These are phyloP conservation scores for Vachellia collinsii DNA, from an alignment of 306 rosid species.

Conservation along the genomic window DNA sequence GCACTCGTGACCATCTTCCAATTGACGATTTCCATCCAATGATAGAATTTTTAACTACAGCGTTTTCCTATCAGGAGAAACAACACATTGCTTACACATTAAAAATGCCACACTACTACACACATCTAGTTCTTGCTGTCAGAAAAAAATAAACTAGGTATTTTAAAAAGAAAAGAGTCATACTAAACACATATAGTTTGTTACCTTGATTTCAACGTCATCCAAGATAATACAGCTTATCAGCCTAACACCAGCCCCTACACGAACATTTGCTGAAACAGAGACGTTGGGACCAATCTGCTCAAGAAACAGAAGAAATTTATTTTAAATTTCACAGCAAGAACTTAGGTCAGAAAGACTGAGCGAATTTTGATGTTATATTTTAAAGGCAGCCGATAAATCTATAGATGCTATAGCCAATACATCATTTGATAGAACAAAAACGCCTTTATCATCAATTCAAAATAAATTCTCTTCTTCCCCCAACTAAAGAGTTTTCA, in stretches of 20 bases:
- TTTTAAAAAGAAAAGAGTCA: background rate
- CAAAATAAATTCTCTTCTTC: background rate
- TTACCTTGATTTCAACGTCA: constrained; percentile 88
- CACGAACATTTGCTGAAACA: constrained; percentile 93
- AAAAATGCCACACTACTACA: background rate
- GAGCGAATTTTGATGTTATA: background rate
- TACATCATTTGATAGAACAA: background rate
- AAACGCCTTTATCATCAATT: background rate
- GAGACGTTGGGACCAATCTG: constrained; percentile 98
- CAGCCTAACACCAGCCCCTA: constrained; percentile 88
- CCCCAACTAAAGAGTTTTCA: background rate
- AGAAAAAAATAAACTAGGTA: background rate
- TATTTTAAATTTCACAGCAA: background rate
- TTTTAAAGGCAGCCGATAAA: background rate
- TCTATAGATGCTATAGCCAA: background rate
- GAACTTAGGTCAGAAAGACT: constrained; percentile 11
- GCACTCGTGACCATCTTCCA: constrained; percentile 94
- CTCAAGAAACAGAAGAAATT: constrained; percentile 20
- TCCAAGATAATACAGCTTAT: constrained; percentile 82
- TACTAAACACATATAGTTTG: background rate
- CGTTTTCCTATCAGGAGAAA: constrained; percentile 74
- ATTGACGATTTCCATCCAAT: constrained; percentile 94
- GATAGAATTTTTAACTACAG: constrained; percentile 77
- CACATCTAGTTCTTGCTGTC: background rate
- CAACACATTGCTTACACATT: constrained; percentile 23